Evolutionary conservation across 495 filamentous ascomycete species (phyloP).

Genomic region (Aspergillus nidulans): DNA sequence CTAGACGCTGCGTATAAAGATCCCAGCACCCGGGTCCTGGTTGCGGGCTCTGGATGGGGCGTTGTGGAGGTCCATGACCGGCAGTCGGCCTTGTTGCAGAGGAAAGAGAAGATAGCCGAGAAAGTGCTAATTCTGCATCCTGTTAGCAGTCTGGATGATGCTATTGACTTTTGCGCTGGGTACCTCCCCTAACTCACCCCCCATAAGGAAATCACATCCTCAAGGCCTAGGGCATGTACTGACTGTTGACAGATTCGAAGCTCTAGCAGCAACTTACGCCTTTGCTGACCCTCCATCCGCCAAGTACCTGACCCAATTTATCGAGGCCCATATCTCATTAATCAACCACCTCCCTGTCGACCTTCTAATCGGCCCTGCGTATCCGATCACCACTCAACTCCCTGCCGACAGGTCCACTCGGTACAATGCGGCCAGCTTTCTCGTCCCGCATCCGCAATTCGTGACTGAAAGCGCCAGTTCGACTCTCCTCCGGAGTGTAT

Average conservation of each 20-base stretch:
- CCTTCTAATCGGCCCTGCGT: constrained; percentile 42
- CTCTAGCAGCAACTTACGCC: constrained; percentile 44
- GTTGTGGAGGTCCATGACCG: constrained; percentile 29
- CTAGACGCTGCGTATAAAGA: constrained; percentile 26
- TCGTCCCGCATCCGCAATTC: constrained; percentile 37
- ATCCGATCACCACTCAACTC: constrained; percentile 24
- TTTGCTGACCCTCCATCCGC: constrained; percentile 43
- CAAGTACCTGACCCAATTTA: constrained; percentile 51
- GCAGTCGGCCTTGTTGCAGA: constrained; percentile 23
- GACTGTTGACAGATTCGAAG: neutral
- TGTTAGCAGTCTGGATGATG: constrained; percentile 41
- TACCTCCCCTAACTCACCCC: constrained; percentile 10
- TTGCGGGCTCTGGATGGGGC: constrained; percentile 30
- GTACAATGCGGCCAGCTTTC: constrained; percentile 38
- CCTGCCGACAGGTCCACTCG: constrained; percentile 15
- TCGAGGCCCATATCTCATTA: constrained; percentile 41
- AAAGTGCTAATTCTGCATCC: constrained; percentile 34
- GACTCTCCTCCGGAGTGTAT: no score
- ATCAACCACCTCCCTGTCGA: constrained; percentile 49
- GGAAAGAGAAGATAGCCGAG: constrained; percentile 23
- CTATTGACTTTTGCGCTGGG: constrained; percentile 36
- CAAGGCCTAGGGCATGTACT: neutral
- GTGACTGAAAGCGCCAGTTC: constrained; percentile 16
- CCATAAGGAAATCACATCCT: neutral
- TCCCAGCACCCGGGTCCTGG: constrained; percentile 16